Percentiles rank a stretch among this genome's conserved stretches.
These are phyloP conservation scores for Tylopilus sp. DNA, from an alignment of 1,284 basidiomycete genomes.

Conservation along the genomic window DNA sequence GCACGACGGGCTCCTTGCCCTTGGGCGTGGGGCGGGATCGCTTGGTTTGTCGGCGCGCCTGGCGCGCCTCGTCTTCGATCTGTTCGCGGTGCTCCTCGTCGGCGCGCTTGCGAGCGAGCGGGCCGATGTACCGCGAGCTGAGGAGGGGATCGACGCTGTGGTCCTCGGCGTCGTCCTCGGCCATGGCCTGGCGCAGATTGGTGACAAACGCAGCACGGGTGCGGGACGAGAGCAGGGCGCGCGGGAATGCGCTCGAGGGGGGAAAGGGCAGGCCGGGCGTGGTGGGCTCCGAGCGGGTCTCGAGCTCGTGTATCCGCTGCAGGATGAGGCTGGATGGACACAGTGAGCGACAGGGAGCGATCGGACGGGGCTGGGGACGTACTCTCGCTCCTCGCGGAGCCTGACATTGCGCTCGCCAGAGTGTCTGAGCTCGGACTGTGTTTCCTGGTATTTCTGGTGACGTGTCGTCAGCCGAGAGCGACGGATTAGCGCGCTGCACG, in stretches of 20 bases:
- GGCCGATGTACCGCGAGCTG: conserved; percentile 46
- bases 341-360: conserved; percentile 4
- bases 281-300: conserved; percentile 35
- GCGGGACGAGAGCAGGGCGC: conserved; percentile 41
- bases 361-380: conserved; percentile 30
- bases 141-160: conserved; percentile 46
- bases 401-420: conserved; percentile 60
- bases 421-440: conserved; percentile 48
- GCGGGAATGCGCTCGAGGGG: conserved; percentile 47
- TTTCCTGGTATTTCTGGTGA: conserved; percentile 56
- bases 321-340: conserved; percentile 46
- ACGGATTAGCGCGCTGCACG: conserved; percentile 23
- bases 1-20: conserved; percentile 40
- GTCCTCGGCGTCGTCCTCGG: conserved; percentile 50
- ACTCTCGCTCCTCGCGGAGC: conserved; percentile 60
- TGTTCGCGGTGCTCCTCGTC: conserved; percentile 42
- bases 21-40: conserved; percentile 33
- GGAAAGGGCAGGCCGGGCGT: conserved; percentile 22
- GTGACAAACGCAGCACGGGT: conserved; percentile 39
- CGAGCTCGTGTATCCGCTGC: conserved; percentile 60
- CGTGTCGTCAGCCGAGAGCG: conserved; percentile 16
- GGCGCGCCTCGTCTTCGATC: conserved; percentile 44
- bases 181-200: conserved; percentile 50
- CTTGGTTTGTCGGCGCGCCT: conserved; percentile 36
- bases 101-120: conserved; percentile 45